phyloP scores from a whole-genome alignment of 2,329 filamentous ascomycete genomes.

The Cercospora zeae-maydis region DNA sequence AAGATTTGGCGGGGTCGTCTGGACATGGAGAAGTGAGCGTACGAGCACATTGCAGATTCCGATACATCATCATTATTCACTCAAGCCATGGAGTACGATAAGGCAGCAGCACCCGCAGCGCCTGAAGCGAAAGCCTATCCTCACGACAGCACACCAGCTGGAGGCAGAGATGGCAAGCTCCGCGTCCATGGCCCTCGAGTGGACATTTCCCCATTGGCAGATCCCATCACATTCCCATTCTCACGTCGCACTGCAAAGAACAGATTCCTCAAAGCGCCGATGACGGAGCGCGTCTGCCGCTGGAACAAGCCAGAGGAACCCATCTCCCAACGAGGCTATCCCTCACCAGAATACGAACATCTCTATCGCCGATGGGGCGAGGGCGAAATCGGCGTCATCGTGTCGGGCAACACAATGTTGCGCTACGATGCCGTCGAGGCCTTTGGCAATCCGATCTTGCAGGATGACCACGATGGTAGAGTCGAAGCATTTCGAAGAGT shows the following conservation, averaged over 20 bases:
- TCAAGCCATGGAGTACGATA: slow-evolving; percentile 30
- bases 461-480: slow-evolving; percentile 29
- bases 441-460: slow-evolving; percentile 33
- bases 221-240: slow-evolving; percentile 33
- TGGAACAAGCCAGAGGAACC: slow-evolving; percentile 29
- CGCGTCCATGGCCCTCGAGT: slow-evolving; percentile 27
- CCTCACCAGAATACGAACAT: slow-evolving; percentile 26
- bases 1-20: not conserved
- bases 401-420: slow-evolving; percentile 34
- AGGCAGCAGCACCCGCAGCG: slow-evolving; percentile 7
- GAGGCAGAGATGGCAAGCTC: slow-evolving; percentile 22
- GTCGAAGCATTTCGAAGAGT: slow-evolving; percentile 27
- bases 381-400: slow-evolving; percentile 33
- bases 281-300: slow-evolving; percentile 34
- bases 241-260: slow-evolving; percentile 31
- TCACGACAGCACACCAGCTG: slow-evolving; percentile 20
- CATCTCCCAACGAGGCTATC: slow-evolving; percentile 29
- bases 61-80: not conserved
- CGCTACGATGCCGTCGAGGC: slow-evolving; percentile 34
- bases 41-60: not conserved
- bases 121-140: slow-evolving; percentile 27
- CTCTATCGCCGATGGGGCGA: slow-evolving; percentile 33
- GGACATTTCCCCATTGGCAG: slow-evolving; percentile 22
- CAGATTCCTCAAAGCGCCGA: slow-evolving; percentile 33
- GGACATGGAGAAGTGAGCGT: not conserved